phyloP scores from a whole-genome alignment of 78 protist species.

The Carpediemonas membranifera region DNA sequence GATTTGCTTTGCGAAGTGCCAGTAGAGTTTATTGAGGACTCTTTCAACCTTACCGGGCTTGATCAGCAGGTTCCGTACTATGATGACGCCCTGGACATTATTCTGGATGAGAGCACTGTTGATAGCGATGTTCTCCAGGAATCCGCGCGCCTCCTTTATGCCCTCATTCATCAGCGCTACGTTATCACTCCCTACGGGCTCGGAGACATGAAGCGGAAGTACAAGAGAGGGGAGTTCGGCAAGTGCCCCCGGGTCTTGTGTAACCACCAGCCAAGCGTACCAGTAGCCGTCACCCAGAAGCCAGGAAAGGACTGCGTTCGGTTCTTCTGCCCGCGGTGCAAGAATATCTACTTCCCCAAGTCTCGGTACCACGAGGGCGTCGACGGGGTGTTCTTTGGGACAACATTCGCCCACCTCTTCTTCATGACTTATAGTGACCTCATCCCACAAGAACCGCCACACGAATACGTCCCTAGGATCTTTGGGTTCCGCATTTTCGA shows the following conservation, averaged over 20 bases:
- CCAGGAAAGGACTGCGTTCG: conserved; percentile 66
- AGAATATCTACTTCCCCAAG: conserved; percentile 58
- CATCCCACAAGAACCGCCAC: conserved; percentile 33
- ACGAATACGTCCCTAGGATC: conserved; percentile 59
- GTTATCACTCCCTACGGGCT: conserved; percentile 74
- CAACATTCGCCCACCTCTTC: conserved; percentile 79
- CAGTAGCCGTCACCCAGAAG: conserved; percentile 69
- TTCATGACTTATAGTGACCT: conserved; percentile 53
- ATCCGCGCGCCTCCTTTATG: conserved; percentile 78
- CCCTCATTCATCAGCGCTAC: conserved; percentile 87
- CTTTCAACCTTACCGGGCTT: too few relatives aligned
- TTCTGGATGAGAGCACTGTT: too few relatives aligned
- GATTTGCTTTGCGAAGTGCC: too few relatives aligned
- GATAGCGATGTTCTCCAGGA: too few relatives aligned
- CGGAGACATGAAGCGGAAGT: conserved; percentile 53
- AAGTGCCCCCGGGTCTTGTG: conserved; percentile 84
- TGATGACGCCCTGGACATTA: too few relatives aligned
- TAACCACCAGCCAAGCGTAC: conserved; percentile 73
- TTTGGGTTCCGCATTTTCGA: conserved; percentile 68
- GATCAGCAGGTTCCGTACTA: too few relatives aligned
- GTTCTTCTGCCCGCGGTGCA: conserved; percentile 80
- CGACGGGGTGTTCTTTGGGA: conserved; percentile 88
- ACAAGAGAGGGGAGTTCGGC: conserved; percentile 74
- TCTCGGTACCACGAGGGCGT: conserved; percentile 35
- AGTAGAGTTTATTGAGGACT: too few relatives aligned